Percentiles rank a stretch among this genome's conserved stretches.
Conservation (phyloP, 768 basidiomycete genomes). For the Russula sp. region DNA sequence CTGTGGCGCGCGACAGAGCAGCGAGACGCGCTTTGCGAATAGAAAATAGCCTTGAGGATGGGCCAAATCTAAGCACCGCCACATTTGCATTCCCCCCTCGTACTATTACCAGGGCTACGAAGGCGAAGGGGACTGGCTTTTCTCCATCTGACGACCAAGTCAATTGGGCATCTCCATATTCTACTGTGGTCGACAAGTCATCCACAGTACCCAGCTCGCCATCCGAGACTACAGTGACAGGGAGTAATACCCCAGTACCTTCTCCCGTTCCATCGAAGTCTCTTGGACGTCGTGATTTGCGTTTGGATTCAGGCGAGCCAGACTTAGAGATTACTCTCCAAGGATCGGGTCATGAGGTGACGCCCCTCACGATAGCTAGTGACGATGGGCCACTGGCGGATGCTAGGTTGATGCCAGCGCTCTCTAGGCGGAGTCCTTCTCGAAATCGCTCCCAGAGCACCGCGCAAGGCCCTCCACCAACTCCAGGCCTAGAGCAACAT, state of each 20-base stretch:
- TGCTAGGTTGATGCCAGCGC: not conserved
- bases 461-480: conserved; percentile 2
- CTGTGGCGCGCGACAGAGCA: conserved; percentile 28
- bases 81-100: conserved; percentile 49
- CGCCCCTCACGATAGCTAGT: not conserved
- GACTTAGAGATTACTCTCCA: not conserved
- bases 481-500: conserved; percentile 5
- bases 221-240: not conserved
- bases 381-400: not conserved
- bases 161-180: not conserved
- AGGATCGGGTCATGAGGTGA: conserved; percentile 1
- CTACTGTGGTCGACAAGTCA: not conserved
- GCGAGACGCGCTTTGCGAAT: conserved; percentile 28
- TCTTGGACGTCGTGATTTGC: conserved; percentile 3
- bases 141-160: conserved; percentile 2
- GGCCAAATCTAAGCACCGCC: conserved; percentile 38
- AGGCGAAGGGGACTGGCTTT: not conserved
- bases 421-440: conserved; percentile 3
- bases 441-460: conserved; percentile 14
- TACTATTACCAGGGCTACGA: conserved; percentile 25
- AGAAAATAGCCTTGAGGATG: conserved; percentile 35
- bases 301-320: not conserved
- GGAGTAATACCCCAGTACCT: not conserved
- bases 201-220: not conserved
- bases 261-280: not conserved